Percentiles rank a stretch among this genome's conserved stretches.
Evolutionary conservation across 352 stramenopile genomes (phyloP).

Genomic region (Pythium phragmitis): DNA sequence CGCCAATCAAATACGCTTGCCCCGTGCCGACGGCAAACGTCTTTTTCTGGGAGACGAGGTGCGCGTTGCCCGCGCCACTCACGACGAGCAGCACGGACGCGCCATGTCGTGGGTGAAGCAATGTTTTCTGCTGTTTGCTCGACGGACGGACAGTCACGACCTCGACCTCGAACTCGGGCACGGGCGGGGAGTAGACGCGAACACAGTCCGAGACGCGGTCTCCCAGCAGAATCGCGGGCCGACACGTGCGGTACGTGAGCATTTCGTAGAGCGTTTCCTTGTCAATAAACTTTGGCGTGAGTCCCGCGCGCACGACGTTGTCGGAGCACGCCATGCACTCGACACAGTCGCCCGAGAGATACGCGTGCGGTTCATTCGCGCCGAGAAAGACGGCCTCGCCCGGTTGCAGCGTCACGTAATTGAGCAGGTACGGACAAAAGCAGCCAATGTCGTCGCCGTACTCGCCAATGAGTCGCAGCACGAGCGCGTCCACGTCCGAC

Average conservation of each 20-base stretch:
- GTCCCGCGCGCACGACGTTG: conserved; percentile 98
- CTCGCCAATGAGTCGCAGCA: conserved; percentile 92
- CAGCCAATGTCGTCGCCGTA: conserved; percentile 97
- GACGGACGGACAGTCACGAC: conserved; percentile 23
- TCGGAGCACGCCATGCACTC: conserved; percentile 99
- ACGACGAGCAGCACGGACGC: conserved; percentile 21
- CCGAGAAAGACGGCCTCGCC: conserved; percentile 98
- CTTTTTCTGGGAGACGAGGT: background rate
- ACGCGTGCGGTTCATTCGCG: conserved; percentile 99
- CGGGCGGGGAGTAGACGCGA: conserved; percentile 88
- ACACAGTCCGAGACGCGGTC: conserved; percentile 55
- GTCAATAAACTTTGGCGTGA: conserved; percentile 99
- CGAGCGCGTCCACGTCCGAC: conserved; percentile 64
- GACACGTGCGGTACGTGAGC: conserved; percentile 93
- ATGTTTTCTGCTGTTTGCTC: background rate
- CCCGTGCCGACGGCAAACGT: conserved; percentile 10
- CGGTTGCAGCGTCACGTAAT: conserved; percentile 94
- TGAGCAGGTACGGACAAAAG: conserved; percentile 98
- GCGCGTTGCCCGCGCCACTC: conserved; percentile 5
- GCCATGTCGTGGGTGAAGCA: conserved; percentile 1
- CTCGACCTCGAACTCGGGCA: conserved; percentile 92
- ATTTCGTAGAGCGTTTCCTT: conserved; percentile 96
- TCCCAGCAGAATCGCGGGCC: conserved; percentile 48
- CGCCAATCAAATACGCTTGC: conserved; percentile 18
- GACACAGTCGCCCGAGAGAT: conserved; percentile 94